Evolutionary conservation across 2,329 filamentous ascomycete species (phyloP).

Genomic region (Penicillium sp.): DNA sequence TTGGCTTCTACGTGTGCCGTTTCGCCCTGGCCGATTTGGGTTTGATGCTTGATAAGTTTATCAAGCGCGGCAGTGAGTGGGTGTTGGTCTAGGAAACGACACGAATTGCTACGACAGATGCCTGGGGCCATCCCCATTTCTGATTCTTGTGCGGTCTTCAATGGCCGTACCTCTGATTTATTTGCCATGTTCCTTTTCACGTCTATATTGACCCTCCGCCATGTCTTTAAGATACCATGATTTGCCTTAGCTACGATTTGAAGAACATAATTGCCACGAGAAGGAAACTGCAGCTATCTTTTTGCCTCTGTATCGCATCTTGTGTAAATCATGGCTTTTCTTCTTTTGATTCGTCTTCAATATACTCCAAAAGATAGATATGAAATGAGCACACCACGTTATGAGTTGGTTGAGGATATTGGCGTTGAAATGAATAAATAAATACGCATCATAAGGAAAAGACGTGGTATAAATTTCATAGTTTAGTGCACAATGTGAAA

Average conservation of each 20-base stretch:
- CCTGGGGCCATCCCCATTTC: background rate
- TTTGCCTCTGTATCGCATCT: constrained; percentile 1
- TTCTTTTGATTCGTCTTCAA: background rate
- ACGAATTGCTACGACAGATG: background rate
- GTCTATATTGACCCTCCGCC: constrained; percentile 17
- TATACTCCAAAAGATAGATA: background rate
- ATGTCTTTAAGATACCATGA: constrained; percentile 27
- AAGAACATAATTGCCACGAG: constrained; percentile 24
- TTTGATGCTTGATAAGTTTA: constrained; percentile 87
- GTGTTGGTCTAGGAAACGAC: constrained; percentile 53
- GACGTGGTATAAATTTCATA: background rate
- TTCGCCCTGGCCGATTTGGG: constrained; percentile 86
- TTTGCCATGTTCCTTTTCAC: constrained; percentile 20
- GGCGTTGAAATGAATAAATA: background rate
- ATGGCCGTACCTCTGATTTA: constrained; percentile 1
- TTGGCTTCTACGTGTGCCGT: constrained; percentile 91
- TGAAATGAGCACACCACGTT: background rate
- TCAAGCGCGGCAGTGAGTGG: constrained; percentile 96
- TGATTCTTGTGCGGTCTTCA: background rate
- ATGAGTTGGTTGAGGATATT: background rate
- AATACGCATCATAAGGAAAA: no score
- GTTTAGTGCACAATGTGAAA: background rate
- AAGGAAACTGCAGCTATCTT: constrained; percentile 13
- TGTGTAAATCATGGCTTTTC: constrained; percentile 1
- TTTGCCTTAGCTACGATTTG: constrained; percentile 20